Percentiles rank a stretch among this genome's conserved stretches.
Conservation (phyloP, 2,329 filamentous ascomycete genomes). For the Arthrobotrys pseudoclavata region DNA sequence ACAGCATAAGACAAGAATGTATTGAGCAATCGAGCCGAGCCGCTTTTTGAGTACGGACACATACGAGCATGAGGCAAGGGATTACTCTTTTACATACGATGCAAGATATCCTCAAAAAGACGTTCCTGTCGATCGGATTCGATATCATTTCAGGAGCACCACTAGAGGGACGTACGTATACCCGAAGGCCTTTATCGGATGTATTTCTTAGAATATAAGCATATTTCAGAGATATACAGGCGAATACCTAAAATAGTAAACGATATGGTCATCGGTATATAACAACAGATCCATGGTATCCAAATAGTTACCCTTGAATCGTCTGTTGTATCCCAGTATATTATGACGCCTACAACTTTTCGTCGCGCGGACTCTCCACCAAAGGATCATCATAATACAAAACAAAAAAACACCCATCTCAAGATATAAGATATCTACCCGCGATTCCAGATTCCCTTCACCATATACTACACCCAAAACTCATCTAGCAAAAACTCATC, state of each 20-base stretch:
- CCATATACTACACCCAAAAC: no score
- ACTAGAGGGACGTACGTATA: neutral
- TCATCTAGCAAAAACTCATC: no score
- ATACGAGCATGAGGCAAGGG: neutral
- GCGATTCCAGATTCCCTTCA: no score
- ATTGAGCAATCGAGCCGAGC: constrained; percentile 38
- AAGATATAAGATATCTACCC: no score
- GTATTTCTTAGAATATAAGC: no score
- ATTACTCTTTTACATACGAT: neutral
- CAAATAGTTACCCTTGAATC: neutral
- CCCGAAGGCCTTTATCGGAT: no score
- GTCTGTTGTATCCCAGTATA: neutral
- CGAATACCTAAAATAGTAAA: no score
- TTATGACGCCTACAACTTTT: neutral
- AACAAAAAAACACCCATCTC: neutral
- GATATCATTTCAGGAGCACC: neutral
- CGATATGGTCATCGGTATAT: no score
- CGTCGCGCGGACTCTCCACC: neutral
- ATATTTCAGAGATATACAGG: no score
- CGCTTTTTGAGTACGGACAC: constrained; percentile 24
- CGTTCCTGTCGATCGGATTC: neutral
- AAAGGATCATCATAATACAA: no score
- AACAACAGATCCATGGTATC: neutral
- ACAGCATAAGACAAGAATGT: constrained; percentile 23
- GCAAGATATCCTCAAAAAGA: neutral